Evolutionary conservation across 2,329 filamentous ascomycete genomes (phyloP), one percentile per base, ranked within the genome.

Genomic region (Trichophyton rubrum): DNA sequence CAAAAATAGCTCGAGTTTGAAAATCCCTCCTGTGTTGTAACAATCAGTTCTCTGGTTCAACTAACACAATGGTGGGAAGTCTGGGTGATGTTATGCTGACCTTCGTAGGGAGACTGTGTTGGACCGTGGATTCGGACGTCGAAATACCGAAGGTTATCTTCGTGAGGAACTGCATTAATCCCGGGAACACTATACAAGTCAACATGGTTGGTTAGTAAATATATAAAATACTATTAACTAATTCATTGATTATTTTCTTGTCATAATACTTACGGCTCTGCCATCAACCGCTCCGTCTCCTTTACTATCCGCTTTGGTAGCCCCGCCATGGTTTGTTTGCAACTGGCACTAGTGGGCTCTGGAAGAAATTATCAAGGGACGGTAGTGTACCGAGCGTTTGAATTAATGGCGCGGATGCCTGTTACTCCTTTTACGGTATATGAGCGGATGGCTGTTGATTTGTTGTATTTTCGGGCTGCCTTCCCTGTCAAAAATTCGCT

Each of bases 221-320:
- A 38, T 3, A 5, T 41, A 30, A 47, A 22, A 15, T 22, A 13
- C 8, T 6, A 58, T 41, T 20, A 35, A 15, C 13, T 38, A 17
- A 20, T 30, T 43, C n/a, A 24, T 58, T 45, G 6, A 15, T 8
- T 13, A 30, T 51, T 17, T 41, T 56, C 27, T 45, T 33, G 43
- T 30, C 15, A 45, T 45, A 72, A 45, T 45, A 72, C 89, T 75
- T 82, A 96, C 90, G 93, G 93, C 77, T 99, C 93, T 65, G 89
- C 89, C 84, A 95, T 91, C 67, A 99, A 83, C 71, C 93, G 86
- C 78, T 99, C 92, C 20, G 93, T 99, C 83, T 99, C 95, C 78
- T 99, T 99, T 71, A 97, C 83, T 71, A 99, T 99, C 72, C 93
- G 83, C 81, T 99, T 99, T 35, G 93, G 92, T 66, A 99, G 80